phyloP scores from a whole-genome alignment of 305 asterid genomes.

The Andrographis paniculata region DNA sequence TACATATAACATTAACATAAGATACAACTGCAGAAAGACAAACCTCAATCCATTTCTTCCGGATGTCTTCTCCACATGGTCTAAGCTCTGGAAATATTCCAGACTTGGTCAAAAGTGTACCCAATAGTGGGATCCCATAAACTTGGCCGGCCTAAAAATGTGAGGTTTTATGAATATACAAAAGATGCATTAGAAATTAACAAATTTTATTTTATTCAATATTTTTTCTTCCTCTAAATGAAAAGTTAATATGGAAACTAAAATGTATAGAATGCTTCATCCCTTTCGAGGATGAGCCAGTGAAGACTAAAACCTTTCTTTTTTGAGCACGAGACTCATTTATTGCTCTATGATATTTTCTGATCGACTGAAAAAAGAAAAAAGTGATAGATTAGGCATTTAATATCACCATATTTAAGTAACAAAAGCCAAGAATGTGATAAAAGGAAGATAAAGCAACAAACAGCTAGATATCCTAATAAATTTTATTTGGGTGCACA shows the following conservation, averaged over 20 bases:
- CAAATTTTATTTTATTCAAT: slow-evolving; percentile 3
- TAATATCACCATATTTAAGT: background rate
- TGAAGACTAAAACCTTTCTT: slow-evolving; percentile 58
- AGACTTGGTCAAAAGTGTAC: slow-evolving; percentile 58
- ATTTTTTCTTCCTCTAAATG: background rate
- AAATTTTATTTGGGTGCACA: slow-evolving; percentile 19
- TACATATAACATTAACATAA: too few species aligned
- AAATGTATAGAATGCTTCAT: background rate
- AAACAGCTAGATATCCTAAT: slow-evolving; percentile 11
- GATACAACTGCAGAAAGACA: slow-evolving; percentile 11
- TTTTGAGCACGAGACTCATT: slow-evolving; percentile 93
- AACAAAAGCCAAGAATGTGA: background rate
- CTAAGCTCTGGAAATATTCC: slow-evolving; percentile 82
- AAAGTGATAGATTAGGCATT: background rate
- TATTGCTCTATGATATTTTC: slow-evolving; percentile 87
- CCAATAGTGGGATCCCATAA: slow-evolving; percentile 93
- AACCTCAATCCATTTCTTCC: slow-evolving; percentile 98
- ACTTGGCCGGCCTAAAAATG: slow-evolving; percentile 90
- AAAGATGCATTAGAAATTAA: slow-evolving; percentile 7
- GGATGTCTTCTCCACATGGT: slow-evolving; percentile 75
- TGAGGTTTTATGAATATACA: slow-evolving; percentile 11
- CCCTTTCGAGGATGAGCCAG: slow-evolving; percentile 16
- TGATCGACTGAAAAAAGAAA: slow-evolving; percentile 58
- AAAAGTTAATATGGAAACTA: slow-evolving; percentile 5
- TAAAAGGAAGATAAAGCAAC: slow-evolving; percentile 9